Conservation (phyloP, 2,329 filamentous ascomycete species). For the Diplodia seriata region DNA sequence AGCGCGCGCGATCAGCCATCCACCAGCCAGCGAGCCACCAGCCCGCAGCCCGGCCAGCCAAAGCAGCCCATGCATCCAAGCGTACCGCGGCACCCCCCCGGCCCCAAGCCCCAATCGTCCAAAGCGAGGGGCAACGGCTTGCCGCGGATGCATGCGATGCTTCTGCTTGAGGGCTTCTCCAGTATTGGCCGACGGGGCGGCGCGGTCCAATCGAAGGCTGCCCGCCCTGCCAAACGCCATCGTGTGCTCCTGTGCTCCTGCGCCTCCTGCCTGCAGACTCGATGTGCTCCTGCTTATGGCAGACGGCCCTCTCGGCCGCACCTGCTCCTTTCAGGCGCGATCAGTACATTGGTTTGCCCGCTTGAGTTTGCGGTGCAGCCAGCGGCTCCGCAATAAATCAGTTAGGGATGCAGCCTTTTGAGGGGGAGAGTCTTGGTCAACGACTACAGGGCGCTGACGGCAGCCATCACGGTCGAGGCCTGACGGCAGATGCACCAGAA, state of each 20-base stretch:
- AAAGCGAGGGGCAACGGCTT: constrained; percentile 30
- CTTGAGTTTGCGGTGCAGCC: constrained; percentile 25
- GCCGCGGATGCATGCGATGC: constrained; percentile 30
- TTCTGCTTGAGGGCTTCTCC: constrained; percentile 1
- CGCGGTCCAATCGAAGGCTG: constrained; percentile 2
- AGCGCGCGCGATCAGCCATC: constrained; percentile 21
- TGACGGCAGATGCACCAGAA: constrained; percentile 25
- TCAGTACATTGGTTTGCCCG: constrained; percentile 24
- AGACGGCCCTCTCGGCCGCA: constrained; percentile 24
- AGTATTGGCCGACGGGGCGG: background rate
- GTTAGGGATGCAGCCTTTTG: background rate
- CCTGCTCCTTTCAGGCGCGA: constrained; percentile 26
- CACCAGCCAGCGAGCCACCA: background rate
- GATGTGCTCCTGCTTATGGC: constrained; percentile 24
- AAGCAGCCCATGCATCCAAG: constrained; percentile 3
- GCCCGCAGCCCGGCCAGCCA: background rate
- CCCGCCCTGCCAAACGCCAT: constrained; percentile 18
- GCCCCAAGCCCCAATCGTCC: constrained; percentile 16
- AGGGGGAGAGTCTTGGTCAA: background rate
- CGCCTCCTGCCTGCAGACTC: constrained; percentile 24
- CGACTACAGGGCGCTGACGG: constrained; percentile 11
- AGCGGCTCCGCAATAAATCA: constrained; percentile 21
- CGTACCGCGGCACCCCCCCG: constrained; percentile 1
- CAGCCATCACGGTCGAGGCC: constrained; percentile 8
- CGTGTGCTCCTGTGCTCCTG: constrained; percentile 20